Percentiles rank a stretch among this genome's conserved stretches.
These are phyloP conservation scores for Spirogloea muscicola DNA, from an alignment of 139 green algal species.

Conservation along the genomic window DNA sequence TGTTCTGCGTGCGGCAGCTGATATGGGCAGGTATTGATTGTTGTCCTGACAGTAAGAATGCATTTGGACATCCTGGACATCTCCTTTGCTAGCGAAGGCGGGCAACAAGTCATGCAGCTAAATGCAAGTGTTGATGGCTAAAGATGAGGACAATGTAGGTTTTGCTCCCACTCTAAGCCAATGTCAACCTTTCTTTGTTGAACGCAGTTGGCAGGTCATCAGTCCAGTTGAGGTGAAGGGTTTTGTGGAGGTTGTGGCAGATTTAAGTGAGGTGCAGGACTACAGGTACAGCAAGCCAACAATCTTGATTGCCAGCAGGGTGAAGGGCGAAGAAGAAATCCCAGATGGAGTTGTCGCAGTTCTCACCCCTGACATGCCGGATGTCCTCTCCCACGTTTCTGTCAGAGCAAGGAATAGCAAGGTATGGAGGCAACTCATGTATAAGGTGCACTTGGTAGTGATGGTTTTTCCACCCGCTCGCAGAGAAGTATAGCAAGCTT, in stretches of 20 bases:
- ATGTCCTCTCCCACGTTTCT: slow-evolving; percentile 71
- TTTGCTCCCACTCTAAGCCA: too few species aligned
- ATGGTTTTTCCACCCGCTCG: too few species aligned
- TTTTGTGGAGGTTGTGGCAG: slow-evolving; percentile 49
- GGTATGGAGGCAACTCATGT: slow-evolving; percentile 12
- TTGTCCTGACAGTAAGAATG: too few species aligned
- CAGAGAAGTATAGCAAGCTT: too few species aligned
- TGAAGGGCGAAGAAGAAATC: slow-evolving; percentile 69
- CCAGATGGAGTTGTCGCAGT: slow-evolving; percentile 57
- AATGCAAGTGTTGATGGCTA: too few species aligned
- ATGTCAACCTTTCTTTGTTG: too few species aligned
- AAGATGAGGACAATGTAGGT: too few species aligned
- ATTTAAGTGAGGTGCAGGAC: slow-evolving; percentile 55
- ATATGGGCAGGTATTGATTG: slow-evolving; percentile 48
- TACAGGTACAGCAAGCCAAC: slow-evolving; percentile 53
- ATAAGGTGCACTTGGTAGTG: too few species aligned
- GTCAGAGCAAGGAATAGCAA: slow-evolving; percentile 66
- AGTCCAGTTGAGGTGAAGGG: slow-evolving; percentile 37
- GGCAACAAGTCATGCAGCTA: too few species aligned
- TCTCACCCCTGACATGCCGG: slow-evolving; percentile 57
- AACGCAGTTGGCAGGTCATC: slow-evolving; percentile 63
- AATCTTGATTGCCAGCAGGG: slow-evolving; percentile 62
- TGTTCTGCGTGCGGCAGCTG: slow-evolving; percentile 36
- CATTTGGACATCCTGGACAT: too few species aligned
- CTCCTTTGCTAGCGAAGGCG: too few species aligned